Percentiles rank a stretch among this genome's conserved stretches.
Evolutionary conservation across 441 rosid species (phyloP).

Genomic region (Aquilaria agallochum): DNA sequence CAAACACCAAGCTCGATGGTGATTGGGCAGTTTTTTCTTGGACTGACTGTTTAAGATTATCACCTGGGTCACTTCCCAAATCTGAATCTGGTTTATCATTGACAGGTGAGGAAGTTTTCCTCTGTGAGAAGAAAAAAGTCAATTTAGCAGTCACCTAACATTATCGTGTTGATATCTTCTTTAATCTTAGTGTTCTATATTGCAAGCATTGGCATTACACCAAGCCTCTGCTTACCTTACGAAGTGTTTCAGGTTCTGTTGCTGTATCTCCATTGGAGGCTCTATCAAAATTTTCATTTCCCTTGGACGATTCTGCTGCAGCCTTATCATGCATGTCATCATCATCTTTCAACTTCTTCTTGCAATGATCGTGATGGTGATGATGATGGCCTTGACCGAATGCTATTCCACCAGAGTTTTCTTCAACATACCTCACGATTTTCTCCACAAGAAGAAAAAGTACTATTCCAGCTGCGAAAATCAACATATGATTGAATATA

Average conservation of each 20-base stretch:
- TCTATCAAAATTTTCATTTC: slow-evolving; percentile 26
- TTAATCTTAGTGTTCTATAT: neutral
- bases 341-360: slow-evolving; percentile 56
- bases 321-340: slow-evolving; percentile 23
- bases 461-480: slow-evolving; percentile 86
- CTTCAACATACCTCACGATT: slow-evolving; percentile 87
- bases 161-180: too few relatives aligned
- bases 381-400: slow-evolving; percentile 74
- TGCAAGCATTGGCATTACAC: neutral
- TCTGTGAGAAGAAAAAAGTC: slow-evolving; percentile 37
- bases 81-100: slow-evolving; percentile 34
- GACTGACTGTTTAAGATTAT: slow-evolving; percentile 24
- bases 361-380: slow-evolving; percentile 47
- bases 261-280: slow-evolving; percentile 29
- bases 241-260: slow-evolving; percentile 34
- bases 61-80: slow-evolving; percentile 20
- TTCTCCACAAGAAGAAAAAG: slow-evolving; percentile 93
- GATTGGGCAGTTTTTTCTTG: slow-evolving; percentile 37
- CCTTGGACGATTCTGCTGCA: slow-evolving; percentile 28
- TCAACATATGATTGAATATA: slow-evolving; percentile 23
- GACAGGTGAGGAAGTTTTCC: slow-evolving; percentile 40
- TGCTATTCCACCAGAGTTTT: slow-evolving; percentile 51
- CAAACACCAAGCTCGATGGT: slow-evolving; percentile 78
- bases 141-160: slow-evolving; percentile 7
- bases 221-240: slow-evolving; percentile 53